These are phyloP conservation scores for Chaetomium fimeti DNA, from an alignment of 495 filamentous ascomycete genomes.

Conservation along the genomic window DNA sequence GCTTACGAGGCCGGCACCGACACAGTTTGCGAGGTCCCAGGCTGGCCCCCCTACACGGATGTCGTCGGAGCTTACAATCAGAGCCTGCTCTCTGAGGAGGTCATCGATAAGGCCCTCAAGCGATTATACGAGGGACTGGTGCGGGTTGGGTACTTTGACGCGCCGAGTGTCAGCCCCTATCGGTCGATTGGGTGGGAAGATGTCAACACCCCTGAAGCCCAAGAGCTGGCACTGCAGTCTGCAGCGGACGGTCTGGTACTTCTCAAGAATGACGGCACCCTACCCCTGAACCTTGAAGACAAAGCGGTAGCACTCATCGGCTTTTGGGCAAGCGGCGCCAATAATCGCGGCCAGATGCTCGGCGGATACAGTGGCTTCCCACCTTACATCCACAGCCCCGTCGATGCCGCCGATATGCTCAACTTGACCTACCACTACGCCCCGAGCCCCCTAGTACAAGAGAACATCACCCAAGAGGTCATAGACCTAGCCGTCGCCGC, in stretches of 20 bases:
- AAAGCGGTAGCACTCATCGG: conserved; percentile 42
- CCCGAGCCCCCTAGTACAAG: conserved; percentile 42
- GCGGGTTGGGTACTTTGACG: conserved; percentile 40
- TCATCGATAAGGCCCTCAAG: conserved; percentile 25
- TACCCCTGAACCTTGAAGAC: conserved; percentile 23
- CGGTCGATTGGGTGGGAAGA: conserved; percentile 22
- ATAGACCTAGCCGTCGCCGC: conserved; percentile 44
- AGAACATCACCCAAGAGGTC: conserved; percentile 48
- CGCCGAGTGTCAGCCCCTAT: conserved; percentile 24
- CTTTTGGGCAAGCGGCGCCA: conserved; percentile 38
- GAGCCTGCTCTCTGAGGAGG: conserved; percentile 18
- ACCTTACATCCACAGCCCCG: conserved; percentile 37
- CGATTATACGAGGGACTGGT: conserved; percentile 46
- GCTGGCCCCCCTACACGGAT: conserved; percentile 33
- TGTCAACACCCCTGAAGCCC: conserved; percentile 30
- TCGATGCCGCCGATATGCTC: conserved; percentile 34
- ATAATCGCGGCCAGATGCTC: conserved; percentile 28
- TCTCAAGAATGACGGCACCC: conserved; percentile 41
- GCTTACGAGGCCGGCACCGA: conserved; percentile 42
- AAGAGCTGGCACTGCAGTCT: conserved; percentile 39
- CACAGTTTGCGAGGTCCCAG: conserved; percentile 35
- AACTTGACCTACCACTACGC: conserved; percentile 25
- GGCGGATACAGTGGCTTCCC: conserved; percentile 46
- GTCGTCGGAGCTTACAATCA: conserved; percentile 33
- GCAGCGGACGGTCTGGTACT: conserved; percentile 40